Evolutionary conservation across 108 stramenopile genomes (phyloP).

Genomic region (Cyclotella baltica): DNA sequence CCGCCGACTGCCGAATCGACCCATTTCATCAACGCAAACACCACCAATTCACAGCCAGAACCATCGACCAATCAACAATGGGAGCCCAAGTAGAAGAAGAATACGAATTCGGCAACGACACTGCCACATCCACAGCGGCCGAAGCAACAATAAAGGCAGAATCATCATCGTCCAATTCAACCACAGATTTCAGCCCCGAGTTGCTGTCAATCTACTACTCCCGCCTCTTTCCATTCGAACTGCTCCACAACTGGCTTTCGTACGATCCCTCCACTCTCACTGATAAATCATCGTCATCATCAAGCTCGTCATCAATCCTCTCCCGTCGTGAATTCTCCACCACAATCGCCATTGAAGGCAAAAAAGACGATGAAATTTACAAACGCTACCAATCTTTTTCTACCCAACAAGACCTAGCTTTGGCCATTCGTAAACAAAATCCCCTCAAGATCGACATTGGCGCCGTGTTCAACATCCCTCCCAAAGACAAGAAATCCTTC

Average conservation of each 20-base stretch:
- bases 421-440: slow-evolving; percentile 78
- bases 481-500: slow-evolving; percentile 87
- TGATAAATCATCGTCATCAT: slow-evolving; percentile 7
- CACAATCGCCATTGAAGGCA: slow-evolving; percentile 87
- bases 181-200: slow-evolving; percentile 87
- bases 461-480: slow-evolving; percentile 94
- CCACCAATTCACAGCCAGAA: background rate
- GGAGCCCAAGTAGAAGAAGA: slow-evolving; percentile 19
- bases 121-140: background rate
- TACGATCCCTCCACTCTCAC: slow-evolving; percentile 55
- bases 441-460: slow-evolving; percentile 99
- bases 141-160: slow-evolving; percentile 14
- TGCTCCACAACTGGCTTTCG: slow-evolving; percentile 77
- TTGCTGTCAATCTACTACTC: slow-evolving; percentile 93
- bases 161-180: slow-evolving; percentile 18
- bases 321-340: slow-evolving; percentile 96
- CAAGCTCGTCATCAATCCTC: slow-evolving; percentile 45
- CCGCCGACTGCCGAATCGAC: background rate
- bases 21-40: background rate
- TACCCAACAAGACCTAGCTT: slow-evolving; percentile 75
- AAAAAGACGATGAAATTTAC: slow-evolving; percentile 97
- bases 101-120: slow-evolving; percentile 13
- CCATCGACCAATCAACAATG: background rate
- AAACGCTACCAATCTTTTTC: slow-evolving; percentile 95
- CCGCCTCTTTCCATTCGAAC: slow-evolving; percentile 89